Evolutionary conservation across 176 grass and related monocot species (phyloP).

Genomic region (Raddia distichophylla): DNA sequence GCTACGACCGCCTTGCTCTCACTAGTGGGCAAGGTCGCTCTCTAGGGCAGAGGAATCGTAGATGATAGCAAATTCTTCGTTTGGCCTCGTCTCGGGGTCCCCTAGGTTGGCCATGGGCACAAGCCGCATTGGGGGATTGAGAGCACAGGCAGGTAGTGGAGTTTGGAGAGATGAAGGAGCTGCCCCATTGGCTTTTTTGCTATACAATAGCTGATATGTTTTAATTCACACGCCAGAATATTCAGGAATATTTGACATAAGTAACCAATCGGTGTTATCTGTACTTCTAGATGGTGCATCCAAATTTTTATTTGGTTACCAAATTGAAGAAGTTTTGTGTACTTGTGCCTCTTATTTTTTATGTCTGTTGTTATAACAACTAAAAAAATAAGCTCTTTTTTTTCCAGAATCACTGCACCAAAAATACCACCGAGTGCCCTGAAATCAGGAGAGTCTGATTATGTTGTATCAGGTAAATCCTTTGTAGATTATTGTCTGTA

Average conservation of each 20-base stretch:
- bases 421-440: constrained; percentile 80
- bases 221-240: neutral
- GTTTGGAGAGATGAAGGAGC: too few species aligned
- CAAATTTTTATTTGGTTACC: constrained; percentile 1
- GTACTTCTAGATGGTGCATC: neutral
- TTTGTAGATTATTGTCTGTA: neutral
- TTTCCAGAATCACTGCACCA: constrained; percentile 83
- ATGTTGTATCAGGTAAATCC: constrained; percentile 70
- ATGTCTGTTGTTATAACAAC: constrained; percentile 23
- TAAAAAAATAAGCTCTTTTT: constrained; percentile 1
- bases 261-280: neutral
- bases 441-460: constrained; percentile 82
- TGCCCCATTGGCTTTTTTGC: too few species aligned
- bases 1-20: too few species aligned
- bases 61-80: too few species aligned
- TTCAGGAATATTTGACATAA: constrained; percentile 6
- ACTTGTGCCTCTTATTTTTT: neutral
- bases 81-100: too few species aligned
- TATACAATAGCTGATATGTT: neutral
- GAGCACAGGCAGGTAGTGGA: too few species aligned
- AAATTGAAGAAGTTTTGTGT: constrained; percentile 11
- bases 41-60: too few species aligned
- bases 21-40: too few species aligned
- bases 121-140: too few species aligned
- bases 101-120: too few species aligned